These are phyloP conservation scores for Corrigiola litoralis DNA, from an alignment of 179 eudicot genomes.

Conservation along the genomic window DNA sequence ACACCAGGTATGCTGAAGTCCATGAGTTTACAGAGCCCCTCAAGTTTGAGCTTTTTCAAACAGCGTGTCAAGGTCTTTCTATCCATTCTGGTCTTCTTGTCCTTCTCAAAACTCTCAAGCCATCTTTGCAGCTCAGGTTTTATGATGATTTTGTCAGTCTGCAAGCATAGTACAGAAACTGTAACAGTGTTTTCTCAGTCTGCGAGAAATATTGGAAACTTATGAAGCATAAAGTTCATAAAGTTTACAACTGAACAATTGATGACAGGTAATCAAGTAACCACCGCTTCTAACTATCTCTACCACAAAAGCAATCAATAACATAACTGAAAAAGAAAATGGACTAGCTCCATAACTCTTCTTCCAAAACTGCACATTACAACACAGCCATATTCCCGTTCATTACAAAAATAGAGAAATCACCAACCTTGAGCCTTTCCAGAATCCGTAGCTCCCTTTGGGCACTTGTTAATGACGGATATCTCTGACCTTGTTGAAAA, in stretches of 20 bases:
- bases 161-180: conserved; percentile 10
- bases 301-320: not conserved
- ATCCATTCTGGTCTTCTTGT: conserved; percentile 57
- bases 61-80: conserved; percentile 71
- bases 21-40: conserved; percentile 71
- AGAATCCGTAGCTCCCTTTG: conserved; percentile 78
- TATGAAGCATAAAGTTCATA: too few species aligned
- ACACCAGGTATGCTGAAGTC: conserved; percentile 61
- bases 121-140: conserved; percentile 74
- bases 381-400: not conserved
- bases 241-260: too few species aligned
- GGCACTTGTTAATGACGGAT: conserved; percentile 72
- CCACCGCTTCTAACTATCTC: not conserved
- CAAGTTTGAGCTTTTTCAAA: conserved; percentile 66
- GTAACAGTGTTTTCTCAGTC: not conserved
- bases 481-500: conserved; percentile 52
- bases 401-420: not conserved
- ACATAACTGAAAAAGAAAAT: not conserved
- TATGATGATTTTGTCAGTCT: conserved; percentile 77
- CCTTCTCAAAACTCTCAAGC: conserved; percentile 78
- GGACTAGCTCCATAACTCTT: not conserved
- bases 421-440: conserved; percentile 67
- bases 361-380: not conserved
- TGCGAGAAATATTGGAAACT: not conserved
- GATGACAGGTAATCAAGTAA: too few species aligned